Percentiles rank a stretch among this genome's conserved stretches.
These are phyloP conservation scores for Physcomitrium patens DNA, from an alignment of 225 moss, liverwort and hornwort species.

Conservation along the genomic window DNA sequence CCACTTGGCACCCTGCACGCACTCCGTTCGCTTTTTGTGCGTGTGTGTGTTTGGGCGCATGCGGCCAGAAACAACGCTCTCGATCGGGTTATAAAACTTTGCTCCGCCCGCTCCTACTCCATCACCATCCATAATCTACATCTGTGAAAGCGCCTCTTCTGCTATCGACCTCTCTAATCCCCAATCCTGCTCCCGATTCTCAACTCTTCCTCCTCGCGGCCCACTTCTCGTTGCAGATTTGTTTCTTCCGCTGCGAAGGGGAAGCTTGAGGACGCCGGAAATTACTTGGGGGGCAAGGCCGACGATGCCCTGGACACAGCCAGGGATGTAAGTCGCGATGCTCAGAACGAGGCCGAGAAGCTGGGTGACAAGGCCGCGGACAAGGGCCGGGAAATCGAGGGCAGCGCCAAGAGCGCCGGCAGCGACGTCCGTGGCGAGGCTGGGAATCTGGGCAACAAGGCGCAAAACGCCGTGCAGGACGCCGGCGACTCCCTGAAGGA, in stretches of 20 bases:
- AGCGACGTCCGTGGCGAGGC: conserved; percentile 14
- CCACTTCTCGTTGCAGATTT: not conserved
- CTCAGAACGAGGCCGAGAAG: not conserved
- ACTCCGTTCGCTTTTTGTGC: no score
- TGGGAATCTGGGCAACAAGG: conserved; percentile 19
- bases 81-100: not conserved
- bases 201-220: not conserved
- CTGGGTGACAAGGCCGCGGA: not conserved
- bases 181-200: no score
- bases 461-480: conserved; percentile 9
- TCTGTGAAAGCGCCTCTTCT: not conserved
- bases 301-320: not conserved
- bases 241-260: not conserved
- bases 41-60: not conserved
- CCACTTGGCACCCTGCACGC: not conserved
- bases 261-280: not conserved
- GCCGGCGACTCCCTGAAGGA: conserved; percentile 28
- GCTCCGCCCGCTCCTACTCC: not conserved
- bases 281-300: not conserved
- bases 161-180: not conserved
- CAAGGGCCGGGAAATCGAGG: conserved; percentile 4
- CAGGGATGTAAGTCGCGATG: not conserved
- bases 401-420: conserved; percentile 5
- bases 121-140: not conserved
- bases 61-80: not conserved